Base-by-base conservation (phyloP, 768 basidiomycete genomes). In the Trametes maxima region DNA sequence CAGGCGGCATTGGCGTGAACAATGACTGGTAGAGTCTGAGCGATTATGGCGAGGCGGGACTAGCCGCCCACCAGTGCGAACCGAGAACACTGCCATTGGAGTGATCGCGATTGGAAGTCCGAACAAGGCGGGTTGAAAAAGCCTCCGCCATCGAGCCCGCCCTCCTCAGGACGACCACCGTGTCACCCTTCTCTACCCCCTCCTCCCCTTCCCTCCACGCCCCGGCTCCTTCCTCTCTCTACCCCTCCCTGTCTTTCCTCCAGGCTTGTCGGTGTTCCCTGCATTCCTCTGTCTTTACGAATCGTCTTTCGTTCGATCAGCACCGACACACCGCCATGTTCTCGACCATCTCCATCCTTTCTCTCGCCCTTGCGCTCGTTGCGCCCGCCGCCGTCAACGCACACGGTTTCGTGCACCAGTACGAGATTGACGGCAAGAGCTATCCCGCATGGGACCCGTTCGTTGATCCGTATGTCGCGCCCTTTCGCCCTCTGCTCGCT, bases 371-470 rank as follows among this genome's bases (percentile, higher is more conserved):
- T 12, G 59, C 52, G 21, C 52, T 60, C 24, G 44, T 60, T 12
- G 63, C 54, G 44, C 58, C 63, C 21, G n/a, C 54, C 22, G 48
- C 57, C 47, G 71, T 69, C n/a, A 57, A 49, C 16, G 70, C 64
- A 17, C 71, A 72, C 57, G 71, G 72, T 5, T 72, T 52, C 48
- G 61, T 73, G 16, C 60, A 66, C 21, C 24, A 37, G 17, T 62
- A 69, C 33, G 49, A 44, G 16, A 66, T 65, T 17, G 64, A 53
- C 28, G 67, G 67, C 21, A 51, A 69, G 62, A 54, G 16, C 47
- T 72, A 71, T 55, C 46, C 68, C 22, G 72, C 65, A 5, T 73
- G 67, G 65, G 46, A 59, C 49, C 71, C 72, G 1, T 70, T 68
- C 62, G 49, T 55, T 49, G 72, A 72, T 47, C 72, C 72, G 67